Evolutionary conservation across 148 eudicot species (phyloP), one percentile per base, ranked within the genome.

Genomic region (Vaccinium myrtillus): DNA sequence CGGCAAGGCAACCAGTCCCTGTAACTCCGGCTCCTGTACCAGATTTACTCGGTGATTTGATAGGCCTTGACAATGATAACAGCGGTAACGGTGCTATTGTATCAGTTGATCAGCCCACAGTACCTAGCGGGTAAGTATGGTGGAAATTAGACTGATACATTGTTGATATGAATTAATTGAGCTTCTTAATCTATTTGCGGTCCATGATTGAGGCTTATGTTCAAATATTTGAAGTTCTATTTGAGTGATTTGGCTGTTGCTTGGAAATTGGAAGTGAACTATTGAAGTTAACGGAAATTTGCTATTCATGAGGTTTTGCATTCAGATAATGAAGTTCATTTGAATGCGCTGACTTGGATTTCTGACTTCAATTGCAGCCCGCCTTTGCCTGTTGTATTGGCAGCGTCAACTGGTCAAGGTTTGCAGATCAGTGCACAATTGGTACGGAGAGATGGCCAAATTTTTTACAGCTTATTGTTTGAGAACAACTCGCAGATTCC

Each of bases 341-440:
- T 36, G 14, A 70, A 79, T 51, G 73, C n/a, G 9, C 85, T 85
- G 63, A 85, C 49, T 27, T 67, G 27, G 84, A 56, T 59, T 54
- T 67, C 14, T 76, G 13, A 65, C 80, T 88, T 81, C 84, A 53
- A 78, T 78, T 93, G 93, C 96, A 96, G 99, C 84, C 98, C 95
- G 85, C 91, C 94, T 82, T 87, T 96, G 91, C 98, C 99, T 67
- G 91, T 96, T 83, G 10, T 95, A 61, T 87, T 96, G 84, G 90
- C 98, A 81, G 97, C 97, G 27, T 83, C 97, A 75, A 82, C 91
- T 82, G 98, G 98, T 83, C 98, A 95, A 90, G 99, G 99, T 50
- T 90, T 96, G 84, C 96, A 96, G 87, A 95, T 96, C 67, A 95
- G 98, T 87, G 98, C 95, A 75, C 93, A 96, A 87, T 83, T 96